A percentile compares a stretch with the other conserved stretches of the same genome.
These are phyloP conservation scores for Suaeda aralocaspica DNA, from an alignment of 148 eudicot genomes.

Conservation along the genomic window DNA sequence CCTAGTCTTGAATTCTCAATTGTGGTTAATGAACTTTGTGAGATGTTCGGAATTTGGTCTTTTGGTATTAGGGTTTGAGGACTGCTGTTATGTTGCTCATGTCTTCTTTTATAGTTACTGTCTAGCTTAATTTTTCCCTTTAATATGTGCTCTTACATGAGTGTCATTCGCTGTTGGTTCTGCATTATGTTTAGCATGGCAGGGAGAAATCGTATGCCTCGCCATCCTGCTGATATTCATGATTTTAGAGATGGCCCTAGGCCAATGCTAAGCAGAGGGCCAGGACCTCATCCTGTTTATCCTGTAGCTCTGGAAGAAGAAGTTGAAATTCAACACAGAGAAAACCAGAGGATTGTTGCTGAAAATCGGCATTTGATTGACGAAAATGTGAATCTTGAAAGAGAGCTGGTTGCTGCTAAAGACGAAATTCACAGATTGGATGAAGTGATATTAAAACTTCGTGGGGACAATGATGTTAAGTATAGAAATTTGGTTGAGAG, in stretches of 20 bases:
- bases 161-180: constrained; percentile 25
- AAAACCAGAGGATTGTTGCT: constrained; percentile 56
- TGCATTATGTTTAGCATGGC: constrained; percentile 56
- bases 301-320: constrained; percentile 79
- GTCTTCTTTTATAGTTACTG: constrained; percentile 14
- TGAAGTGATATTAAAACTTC: constrained; percentile 55
- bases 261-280: constrained; percentile 46
- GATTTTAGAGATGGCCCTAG: constrained; percentile 57
- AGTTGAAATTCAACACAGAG: constrained; percentile 64
- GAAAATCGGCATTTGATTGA: constrained; percentile 66
- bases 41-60: neutral
- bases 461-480: constrained; percentile 53
- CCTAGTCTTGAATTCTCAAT: neutral
- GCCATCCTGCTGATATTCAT: constrained; percentile 45
- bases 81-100: constrained; percentile 6
- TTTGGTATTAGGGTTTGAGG: neutral
- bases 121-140: constrained; percentile 3
- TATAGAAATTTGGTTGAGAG: constrained; percentile 59
- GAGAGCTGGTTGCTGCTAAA: constrained; percentile 60
- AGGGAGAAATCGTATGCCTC: constrained; percentile 73
- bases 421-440: constrained; percentile 67
- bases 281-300: constrained; percentile 52
- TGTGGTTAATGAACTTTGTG: neutral
- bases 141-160: constrained; percentile 19
- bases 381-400: constrained; percentile 66